Evolutionary conservation across 78 protist species (phyloP), one percentile per base, ranked within the genome.

Genomic region (Anaeramoeba flamelloides): DNA sequence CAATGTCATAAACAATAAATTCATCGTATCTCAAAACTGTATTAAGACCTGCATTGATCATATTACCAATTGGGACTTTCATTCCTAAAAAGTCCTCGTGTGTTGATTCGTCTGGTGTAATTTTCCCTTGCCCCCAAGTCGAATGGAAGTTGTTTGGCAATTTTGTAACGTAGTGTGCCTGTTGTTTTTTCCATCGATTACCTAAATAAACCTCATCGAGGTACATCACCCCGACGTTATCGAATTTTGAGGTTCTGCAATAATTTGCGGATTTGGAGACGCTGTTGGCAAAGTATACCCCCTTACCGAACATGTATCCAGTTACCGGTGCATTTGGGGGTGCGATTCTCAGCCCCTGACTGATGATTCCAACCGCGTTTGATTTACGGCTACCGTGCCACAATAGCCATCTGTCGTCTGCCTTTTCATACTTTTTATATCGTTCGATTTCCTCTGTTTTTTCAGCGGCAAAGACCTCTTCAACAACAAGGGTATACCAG

Each of bases 231-330:
- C 82, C 89, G 8, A 22, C 41, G 32, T 40, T 0, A 36, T 78
- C 74, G 33, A 30, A 1, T 38, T 1, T 2, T 22, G 40, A 34
- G 34, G 89, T 17, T 76, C 0, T 12, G 85, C 92, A 90, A 82
- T 90, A 90, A 77, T 86, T 86, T 34, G 85, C 89, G 22, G 79
- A n/a, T 82, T 90, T 90, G 2, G 74, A 4, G 33, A 33, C 30
- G 76, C 82, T 77, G 37, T 90, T 87, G 3, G 95, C 93, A 77
- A 91, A 89, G 90, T 94, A 94, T 31, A 94, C 79, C 79, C 97
- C 97, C 82, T 91, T 89, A 32, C 96, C 96, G 77, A 91, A 93
- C 93, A 89, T 89, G 88, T 91, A 91, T 32, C 96, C 97, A 0
- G 95, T 81, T 2, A 74, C 88, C 2, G 93, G 94, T 12, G 94